Evolutionary conservation across 2,329 filamentous ascomycete genomes (phyloP), one percentile per base, ranked within the genome.

Genomic region (Pyricularia sp.): DNA sequence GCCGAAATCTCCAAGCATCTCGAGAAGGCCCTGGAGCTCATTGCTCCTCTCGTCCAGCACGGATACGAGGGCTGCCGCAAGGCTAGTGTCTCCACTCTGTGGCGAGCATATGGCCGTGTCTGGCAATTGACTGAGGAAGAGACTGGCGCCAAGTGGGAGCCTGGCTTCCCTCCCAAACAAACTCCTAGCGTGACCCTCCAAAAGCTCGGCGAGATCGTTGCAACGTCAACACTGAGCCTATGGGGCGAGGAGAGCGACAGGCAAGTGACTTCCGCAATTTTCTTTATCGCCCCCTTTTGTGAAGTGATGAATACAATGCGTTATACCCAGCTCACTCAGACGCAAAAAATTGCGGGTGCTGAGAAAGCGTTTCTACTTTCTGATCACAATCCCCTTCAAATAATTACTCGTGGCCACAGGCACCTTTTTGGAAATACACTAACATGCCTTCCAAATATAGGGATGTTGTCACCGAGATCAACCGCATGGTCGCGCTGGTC

Each of bases 251-350:
- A 99, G 80, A 88, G 89, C 77, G 95, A 99, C 80, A 89, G 93
- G 94, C 97, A 91, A 77, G 94, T 93, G 72, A 14, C 30, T 20
- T 50, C 64, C 66, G 50, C 28, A n/a, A n/a, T 72, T 71, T 71
- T 71, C 71, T 31, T 23, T 50, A 20, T 68, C 2, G 12, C 31
- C 68, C 68, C 28, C 11, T 25, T 9, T 9, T 70, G 68, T 69
- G 66, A 81, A 76, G 90, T 93, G 93, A 97, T 97, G 93, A 97
- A 81, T 84, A 87, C 84, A 81, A 83, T 88, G 89, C 92, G 92
- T 94, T 94, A 94, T 68, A 94, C 94, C 93, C 94, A 97, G 94
- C 94, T 97, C 94, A 97, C 94, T 97, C 92, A 92, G 91, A 98
- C 90, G 90, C 92, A 86, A 83, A 82, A 86, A 66, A 83, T 82